Percentiles rank a stretch among this genome's conserved stretches.
phyloP scores from a whole-genome alignment of 2,329 filamentous ascomycete genomes.

The Geosmithia morbida region DNA sequence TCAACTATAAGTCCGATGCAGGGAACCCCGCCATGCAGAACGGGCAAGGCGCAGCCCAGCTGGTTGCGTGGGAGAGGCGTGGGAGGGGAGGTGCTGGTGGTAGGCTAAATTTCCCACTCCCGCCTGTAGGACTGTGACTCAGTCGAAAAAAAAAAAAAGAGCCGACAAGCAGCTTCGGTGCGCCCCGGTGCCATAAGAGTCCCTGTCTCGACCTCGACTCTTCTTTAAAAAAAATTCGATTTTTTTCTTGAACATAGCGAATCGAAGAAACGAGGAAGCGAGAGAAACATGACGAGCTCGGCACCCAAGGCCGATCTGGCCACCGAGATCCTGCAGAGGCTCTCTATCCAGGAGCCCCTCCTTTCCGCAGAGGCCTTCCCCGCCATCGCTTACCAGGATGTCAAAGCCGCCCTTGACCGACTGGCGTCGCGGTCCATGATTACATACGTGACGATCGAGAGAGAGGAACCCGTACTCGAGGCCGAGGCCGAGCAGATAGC shows the following conservation, averaged over 20 bases:
- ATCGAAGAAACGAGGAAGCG: neutral
- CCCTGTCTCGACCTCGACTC: neutral
- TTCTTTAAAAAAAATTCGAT: too few species aligned
- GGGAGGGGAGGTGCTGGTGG: neutral
- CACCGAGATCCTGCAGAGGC: constrained; percentile 48
- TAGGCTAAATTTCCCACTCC: constrained; percentile 1
- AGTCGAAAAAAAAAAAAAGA: neutral
- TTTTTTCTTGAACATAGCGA: too few species aligned
- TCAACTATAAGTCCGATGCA: constrained; percentile 1
- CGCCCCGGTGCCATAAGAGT: neutral
- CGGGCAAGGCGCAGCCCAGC: neutral
- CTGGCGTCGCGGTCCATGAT: constrained; percentile 78
- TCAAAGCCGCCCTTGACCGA: constrained; percentile 83
- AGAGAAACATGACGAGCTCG: constrained; percentile 24
- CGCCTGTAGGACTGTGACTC: neutral
- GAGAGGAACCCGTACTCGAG: constrained; percentile 64
- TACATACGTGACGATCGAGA: constrained; percentile 68
- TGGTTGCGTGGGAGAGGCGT: neutral
- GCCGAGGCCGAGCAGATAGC: constrained; percentile 59
- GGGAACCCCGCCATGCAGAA: constrained; percentile 2
- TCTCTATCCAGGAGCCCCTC: constrained; percentile 49
- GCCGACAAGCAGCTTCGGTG: constrained; percentile 1
- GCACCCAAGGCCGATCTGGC: constrained; percentile 35
- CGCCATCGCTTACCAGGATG: constrained; percentile 43
- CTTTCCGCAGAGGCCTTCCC: constrained; percentile 59